phyloP scores from a whole-genome alignment of 1,139 yeast species.

The Ogataea hybrid region DNA sequence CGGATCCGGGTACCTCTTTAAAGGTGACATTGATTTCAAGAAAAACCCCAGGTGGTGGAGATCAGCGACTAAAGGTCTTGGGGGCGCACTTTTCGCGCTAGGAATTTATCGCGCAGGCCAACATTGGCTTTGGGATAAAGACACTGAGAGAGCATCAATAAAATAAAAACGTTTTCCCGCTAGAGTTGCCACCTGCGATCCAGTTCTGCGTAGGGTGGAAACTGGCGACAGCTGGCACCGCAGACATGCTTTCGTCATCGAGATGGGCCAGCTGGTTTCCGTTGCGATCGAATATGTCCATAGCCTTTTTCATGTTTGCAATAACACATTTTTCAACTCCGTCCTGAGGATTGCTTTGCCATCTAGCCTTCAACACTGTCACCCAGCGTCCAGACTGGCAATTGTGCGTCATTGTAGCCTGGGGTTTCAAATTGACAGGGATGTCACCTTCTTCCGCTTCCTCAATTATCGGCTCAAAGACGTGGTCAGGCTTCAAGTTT shows the following conservation, averaged over 20 bases:
- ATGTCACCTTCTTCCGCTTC: conserved; percentile 23
- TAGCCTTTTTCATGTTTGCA: conserved; percentile 86
- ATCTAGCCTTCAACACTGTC: conserved; percentile 79
- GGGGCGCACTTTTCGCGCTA: conserved; percentile 48
- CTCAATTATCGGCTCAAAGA: conserved; percentile 18
- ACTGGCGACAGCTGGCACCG: conserved; percentile 86
- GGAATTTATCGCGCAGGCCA: conserved; percentile 60
- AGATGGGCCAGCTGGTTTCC: conserved; percentile 81
- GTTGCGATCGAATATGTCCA: conserved; percentile 73
- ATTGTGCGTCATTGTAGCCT: conserved; percentile 69
- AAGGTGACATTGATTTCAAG: conserved; percentile 34
- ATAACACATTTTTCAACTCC: conserved; percentile 81
- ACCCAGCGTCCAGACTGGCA: conserved; percentile 98
- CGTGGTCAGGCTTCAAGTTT: conserved; percentile 15
- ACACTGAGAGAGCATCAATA: conserved; percentile 21
- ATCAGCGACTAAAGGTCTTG: conserved; percentile 45
- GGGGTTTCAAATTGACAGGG: conserved; percentile 45
- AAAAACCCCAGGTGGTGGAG: conserved; percentile 63
- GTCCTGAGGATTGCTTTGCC: conserved; percentile 73
- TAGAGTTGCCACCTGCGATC: conserved; percentile 92
- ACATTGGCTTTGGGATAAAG: conserved; percentile 48
- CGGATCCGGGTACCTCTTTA: conserved; percentile 35
- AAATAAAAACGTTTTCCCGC: conserved; percentile 81
- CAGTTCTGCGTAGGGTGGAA: conserved; percentile 87
- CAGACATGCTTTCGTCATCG: conserved; percentile 54